Base-by-base conservation (phyloP, 2,329 filamentous ascomycete genomes). In the Lachnellula cervina region DNA sequence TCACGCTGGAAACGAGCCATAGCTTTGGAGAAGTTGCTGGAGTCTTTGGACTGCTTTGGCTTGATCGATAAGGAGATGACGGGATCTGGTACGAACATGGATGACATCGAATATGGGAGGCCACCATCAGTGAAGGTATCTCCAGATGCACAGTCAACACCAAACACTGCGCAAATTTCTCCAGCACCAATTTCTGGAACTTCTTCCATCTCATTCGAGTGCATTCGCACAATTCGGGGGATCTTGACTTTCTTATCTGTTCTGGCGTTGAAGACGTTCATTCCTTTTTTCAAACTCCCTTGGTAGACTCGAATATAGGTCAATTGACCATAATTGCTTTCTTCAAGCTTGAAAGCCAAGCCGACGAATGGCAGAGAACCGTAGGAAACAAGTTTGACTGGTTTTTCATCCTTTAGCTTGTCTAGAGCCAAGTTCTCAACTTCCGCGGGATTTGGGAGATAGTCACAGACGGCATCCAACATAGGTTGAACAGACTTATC, bases 191-290 rank as follows among this genome's bases (percentile, higher is more conserved):
- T 88, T 72, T 97, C 92, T 54, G 76, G 79, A 32, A 97, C 90
- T 69, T 99, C 94, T 73, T 99, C 94, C 93, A 99, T 96, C 70
- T 99, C 94, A 71, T 97, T 96, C 46, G 92, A 96, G 78, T 99
- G 94, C 94, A 99, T 99, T 60, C 94, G 90, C 60, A 99, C 94
- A 67, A 99, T 97, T 69, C 93, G 89, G 19, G 94, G 94, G 56
- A 99, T 87, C 74, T 95, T 92, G 70, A 99, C 88, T 78, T 93
- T 97, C 81, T 97, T 96, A 73, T 93, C 89, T 62, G 84, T 95
- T 65, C 92, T 86, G 8, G 92, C 92, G 74, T 97, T 99, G 82
- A 87, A 96, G 54, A 99, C 85, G 70, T 92, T 90, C 69, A 87
- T 82, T 49, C 92, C 90, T 80, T 96, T 97, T 71, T 80, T 87